These are phyloP conservation scores for Phylloporus sp. DNA, from an alignment of 768 basidiomycete genomes.

Conservation along the genomic window DNA sequence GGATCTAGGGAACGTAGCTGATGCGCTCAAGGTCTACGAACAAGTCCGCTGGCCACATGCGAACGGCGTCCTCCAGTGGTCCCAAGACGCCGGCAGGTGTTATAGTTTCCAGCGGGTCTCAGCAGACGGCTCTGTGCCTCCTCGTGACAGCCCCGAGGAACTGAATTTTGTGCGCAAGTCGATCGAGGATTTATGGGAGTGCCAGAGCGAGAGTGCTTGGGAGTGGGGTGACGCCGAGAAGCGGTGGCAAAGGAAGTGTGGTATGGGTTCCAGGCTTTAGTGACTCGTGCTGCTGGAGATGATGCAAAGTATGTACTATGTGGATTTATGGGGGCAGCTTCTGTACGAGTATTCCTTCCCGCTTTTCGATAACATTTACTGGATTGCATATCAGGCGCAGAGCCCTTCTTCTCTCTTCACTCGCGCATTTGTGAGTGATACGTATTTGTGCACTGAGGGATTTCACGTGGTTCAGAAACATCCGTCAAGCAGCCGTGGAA, in stretches of 20 bases:
- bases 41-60: conserved; percentile 29
- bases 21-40: conserved; percentile 32
- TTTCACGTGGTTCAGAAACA: too few species aligned
- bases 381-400: too few species aligned
- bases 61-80: conserved; percentile 17
- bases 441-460: too few species aligned
- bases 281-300: too few species aligned
- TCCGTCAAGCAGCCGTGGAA: background rate
- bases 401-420: too few species aligned
- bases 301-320: too few species aligned
- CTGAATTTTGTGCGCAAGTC: conserved; percentile 5
- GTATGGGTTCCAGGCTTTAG: background rate
- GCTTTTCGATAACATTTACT: too few species aligned
- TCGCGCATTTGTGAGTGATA: too few species aligned
- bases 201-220: conserved; percentile 9
- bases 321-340: too few species aligned
- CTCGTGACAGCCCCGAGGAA: conserved; percentile 1
- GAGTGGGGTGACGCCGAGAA: conserved; percentile 12
- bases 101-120: conserved; percentile 15
- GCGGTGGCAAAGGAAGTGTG: conserved; percentile 4
- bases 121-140: conserved; percentile 1
- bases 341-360: too few species aligned
- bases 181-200: conserved; percentile 18
- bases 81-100: conserved; percentile 19
- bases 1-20: conserved; percentile 17